Percentiles rank a stretch among this genome's conserved stretches.
These are phyloP conservation scores for Leccinum variicolor DNA, from an alignment of 768 basidiomycete genomes.

Conservation along the genomic window DNA sequence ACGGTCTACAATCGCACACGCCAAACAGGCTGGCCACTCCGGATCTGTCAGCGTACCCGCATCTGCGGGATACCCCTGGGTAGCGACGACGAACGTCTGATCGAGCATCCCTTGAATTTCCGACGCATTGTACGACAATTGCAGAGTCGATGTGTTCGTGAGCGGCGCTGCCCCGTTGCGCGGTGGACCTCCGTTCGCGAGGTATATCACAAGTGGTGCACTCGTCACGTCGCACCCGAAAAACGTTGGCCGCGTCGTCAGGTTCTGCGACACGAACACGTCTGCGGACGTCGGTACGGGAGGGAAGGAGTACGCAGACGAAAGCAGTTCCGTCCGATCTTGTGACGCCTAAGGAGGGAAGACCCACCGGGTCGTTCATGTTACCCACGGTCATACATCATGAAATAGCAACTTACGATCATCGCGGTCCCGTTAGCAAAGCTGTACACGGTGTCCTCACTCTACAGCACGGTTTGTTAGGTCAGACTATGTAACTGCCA, in stretches of 20 bases:
- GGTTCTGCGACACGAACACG: slow-evolving; percentile 35
- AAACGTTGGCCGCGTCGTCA: slow-evolving; percentile 40
- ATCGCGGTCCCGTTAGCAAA: slow-evolving; percentile 26
- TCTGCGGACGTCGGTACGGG: slow-evolving; percentile 23
- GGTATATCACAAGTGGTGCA: slow-evolving; percentile 50
- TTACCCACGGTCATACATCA: background rate
- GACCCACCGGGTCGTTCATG: background rate
- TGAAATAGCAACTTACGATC: slow-evolving; percentile 17
- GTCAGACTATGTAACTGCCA: background rate
- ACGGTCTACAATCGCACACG: slow-evolving; percentile 51
- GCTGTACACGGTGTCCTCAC: background rate
- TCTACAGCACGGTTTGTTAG: background rate
- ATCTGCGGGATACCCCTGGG: slow-evolving; percentile 38
- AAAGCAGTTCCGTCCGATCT: slow-evolving; percentile 38
- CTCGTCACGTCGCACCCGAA: slow-evolving; percentile 40
- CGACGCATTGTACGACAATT: slow-evolving; percentile 35
- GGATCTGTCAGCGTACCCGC: slow-evolving; percentile 30
- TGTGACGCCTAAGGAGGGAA: slow-evolving; percentile 23
- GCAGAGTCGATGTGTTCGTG: slow-evolving; percentile 42
- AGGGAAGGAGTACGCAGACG: slow-evolving; percentile 33
- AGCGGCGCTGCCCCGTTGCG: slow-evolving; percentile 34
- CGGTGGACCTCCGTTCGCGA: slow-evolving; percentile 52
- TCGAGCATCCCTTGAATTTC: slow-evolving; percentile 43
- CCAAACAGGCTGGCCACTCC: slow-evolving; percentile 48
- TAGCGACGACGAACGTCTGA: slow-evolving; percentile 41